These are phyloP conservation scores for Conticribra weissflogii DNA, from an alignment of 108 stramenopile genomes.

Conservation along the genomic window DNA sequence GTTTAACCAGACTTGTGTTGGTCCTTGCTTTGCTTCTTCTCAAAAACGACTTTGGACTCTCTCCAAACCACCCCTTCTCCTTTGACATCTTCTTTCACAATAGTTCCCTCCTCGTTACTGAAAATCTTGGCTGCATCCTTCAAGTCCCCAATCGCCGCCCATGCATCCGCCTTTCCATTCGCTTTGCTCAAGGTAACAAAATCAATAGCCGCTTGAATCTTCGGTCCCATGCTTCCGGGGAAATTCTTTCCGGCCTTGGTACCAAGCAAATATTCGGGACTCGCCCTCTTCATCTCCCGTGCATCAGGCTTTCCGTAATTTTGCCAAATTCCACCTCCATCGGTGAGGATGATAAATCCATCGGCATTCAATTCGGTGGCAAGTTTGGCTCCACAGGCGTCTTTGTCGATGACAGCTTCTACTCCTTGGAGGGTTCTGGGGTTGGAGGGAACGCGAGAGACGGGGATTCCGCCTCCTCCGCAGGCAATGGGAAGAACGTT, in stretches of 20 bases:
- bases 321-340: slow-evolving; percentile 85
- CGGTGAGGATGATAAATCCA: slow-evolving; percentile 81
- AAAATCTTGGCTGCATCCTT: slow-evolving; percentile 76
- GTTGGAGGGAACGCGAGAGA: slow-evolving; percentile 69
- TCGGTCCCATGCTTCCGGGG: slow-evolving; percentile 80
- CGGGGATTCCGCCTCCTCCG: slow-evolving; percentile 84
- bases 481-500: slow-evolving; percentile 73
- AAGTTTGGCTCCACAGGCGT: slow-evolving; percentile 70
- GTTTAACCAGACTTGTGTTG: slow-evolving; percentile 64
- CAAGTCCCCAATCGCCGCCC: slow-evolving; percentile 84
- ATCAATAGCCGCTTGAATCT: slow-evolving; percentile 78
- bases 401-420: slow-evolving; percentile 86
- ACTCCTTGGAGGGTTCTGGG: slow-evolving; percentile 72
- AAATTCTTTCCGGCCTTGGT: slow-evolving; percentile 60
- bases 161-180: slow-evolving; percentile 34
- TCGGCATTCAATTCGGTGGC: slow-evolving; percentile 77
- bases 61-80: slow-evolving; percentile 71
- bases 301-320: slow-evolving; percentile 84
- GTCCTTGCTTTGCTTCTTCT: slow-evolving; percentile 50
- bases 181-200: slow-evolving; percentile 67
- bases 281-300: slow-evolving; percentile 69
- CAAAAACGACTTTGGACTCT: slow-evolving; percentile 20
- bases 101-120: slow-evolving; percentile 67
- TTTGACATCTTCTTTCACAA: slow-evolving; percentile 55
- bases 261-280: slow-evolving; percentile 76